phyloP scores from a whole-genome alignment of 495 filamentous ascomycete genomes.

The Tricharina praecox region DNA sequence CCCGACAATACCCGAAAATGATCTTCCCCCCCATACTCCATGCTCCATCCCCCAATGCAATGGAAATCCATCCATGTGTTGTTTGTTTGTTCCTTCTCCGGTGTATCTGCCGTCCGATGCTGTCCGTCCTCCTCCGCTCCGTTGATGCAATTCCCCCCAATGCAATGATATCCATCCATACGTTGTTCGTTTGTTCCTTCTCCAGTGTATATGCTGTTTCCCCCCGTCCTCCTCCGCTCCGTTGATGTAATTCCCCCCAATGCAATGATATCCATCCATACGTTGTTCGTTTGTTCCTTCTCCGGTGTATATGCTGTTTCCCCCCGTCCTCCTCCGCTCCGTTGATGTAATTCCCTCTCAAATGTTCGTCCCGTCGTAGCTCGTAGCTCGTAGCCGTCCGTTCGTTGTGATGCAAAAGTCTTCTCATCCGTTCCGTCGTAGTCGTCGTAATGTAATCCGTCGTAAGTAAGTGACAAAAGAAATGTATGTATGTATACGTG shows the following conservation, averaged over 20 bases:
- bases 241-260: background rate
- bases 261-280: background rate
- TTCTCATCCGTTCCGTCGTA: no score
- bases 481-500: no score
- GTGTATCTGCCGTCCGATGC: background rate
- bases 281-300: background rate
- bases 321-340: background rate
- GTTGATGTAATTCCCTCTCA: background rate
- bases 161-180: background rate
- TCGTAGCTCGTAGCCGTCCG: no score
- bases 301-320: background rate
- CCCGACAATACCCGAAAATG: no score
- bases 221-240: background rate
- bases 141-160: background rate
- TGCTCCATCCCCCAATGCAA: background rate
- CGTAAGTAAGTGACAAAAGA: no score
- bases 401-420: no score
- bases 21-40: no score
- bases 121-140: no score
- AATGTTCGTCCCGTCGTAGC: background rate
- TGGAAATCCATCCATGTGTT: background rate
- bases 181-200: background rate
- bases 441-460: no score
- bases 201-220: background rate
- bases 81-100: background rate